Evolutionary conservation across 2,329 filamentous ascomycete genomes (phyloP), one percentile per base, ranked within the genome.

Genomic region (Colletotrichum sp.): DNA sequence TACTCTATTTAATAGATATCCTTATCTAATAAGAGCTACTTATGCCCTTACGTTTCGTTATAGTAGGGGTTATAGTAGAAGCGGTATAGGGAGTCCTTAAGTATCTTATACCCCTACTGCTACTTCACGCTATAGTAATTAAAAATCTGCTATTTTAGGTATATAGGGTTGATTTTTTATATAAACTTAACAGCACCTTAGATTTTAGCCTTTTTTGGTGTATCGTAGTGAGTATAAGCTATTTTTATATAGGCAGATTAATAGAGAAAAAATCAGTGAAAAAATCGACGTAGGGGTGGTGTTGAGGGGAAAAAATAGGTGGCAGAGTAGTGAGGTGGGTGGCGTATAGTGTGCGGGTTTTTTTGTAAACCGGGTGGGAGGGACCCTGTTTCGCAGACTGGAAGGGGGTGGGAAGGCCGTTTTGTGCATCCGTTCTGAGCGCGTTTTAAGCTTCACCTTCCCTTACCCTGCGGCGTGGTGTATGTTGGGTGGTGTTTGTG

Each of bases 401-500:
- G 65, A 60, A 62, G 64, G 30, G 55, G 56, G 70, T 65, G 69
- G 60, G 56, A 73, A 39, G 58, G 58, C 73, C 69, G 70, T 73
- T 75, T 73, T 68, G 73, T 68, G 64, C 70, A 68, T 73, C 64
- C 64, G 43, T 74, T 62, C 66, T 73, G 73, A 73, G 70, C 56
- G 73, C 56, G 70, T 64, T 75, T 75, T 73, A 75, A 75, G 73
- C 73, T 75, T 73, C 73, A 68, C 34, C 67, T 71, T 30, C 71
- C 48, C 66, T 74, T 48, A 70, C 66, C 66, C 30, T 75, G 68
- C 52, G 52, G 55, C 58, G 72, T 70, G 68, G n/a, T 52, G 43
- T 43, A 43, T 43, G 39, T 18, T n/a, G 39, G 39, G 18, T 43
- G 18, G 39, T 43, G 39, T 43, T n/a, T 43, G 39, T 22, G 22